Percentiles rank a stretch among this genome's conserved stretches.
Evolutionary conservation across 1,284 basidiomycete genomes (phyloP).

Genomic region (Mycosarcoma mackinlayi): DNA sequence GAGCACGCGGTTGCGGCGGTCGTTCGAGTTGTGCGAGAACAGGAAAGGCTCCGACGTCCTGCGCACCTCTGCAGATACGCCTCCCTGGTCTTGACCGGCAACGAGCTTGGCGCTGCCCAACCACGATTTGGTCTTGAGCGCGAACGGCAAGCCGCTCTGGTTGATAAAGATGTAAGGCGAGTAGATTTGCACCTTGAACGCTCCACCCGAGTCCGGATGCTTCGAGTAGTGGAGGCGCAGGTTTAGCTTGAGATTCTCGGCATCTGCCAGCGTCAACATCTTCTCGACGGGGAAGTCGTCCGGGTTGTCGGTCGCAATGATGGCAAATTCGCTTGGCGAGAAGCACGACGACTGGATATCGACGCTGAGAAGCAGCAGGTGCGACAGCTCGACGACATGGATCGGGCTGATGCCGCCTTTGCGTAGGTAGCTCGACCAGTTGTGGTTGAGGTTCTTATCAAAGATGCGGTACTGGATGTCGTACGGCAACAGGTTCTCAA

Average conservation of each 20-base stretch:
- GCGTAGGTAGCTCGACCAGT: constrained; percentile 84
- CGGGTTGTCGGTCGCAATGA: constrained; percentile 92
- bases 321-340: constrained; percentile 96
- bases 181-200: constrained; percentile 97
- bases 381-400: constrained; percentile 93
- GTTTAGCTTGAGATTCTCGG: constrained; percentile 80
- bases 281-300: constrained; percentile 89
- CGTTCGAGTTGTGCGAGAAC: constrained; percentile 83
- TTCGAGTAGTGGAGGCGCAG: constrained; percentile 82
- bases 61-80: constrained; percentile 66
- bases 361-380: constrained; percentile 90
- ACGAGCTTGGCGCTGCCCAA: constrained; percentile 80
- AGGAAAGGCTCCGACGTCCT: constrained; percentile 71
- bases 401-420: constrained; percentile 96
- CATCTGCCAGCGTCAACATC: constrained; percentile 79
- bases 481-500: constrained; percentile 96
- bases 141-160: constrained; percentile 89
- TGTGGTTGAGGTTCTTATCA: constrained; percentile 91
- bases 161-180: constrained; percentile 92
- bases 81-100: constrained; percentile 77
- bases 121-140: constrained; percentile 79
- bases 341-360: constrained; percentile 83
- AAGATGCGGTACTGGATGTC: constrained; percentile 94
- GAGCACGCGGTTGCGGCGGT: constrained; percentile 84
- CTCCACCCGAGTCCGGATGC: constrained; percentile 92